Base-by-base conservation (phyloP, 805 yeast species). In the Maudiozyma turicensis region DNA sequence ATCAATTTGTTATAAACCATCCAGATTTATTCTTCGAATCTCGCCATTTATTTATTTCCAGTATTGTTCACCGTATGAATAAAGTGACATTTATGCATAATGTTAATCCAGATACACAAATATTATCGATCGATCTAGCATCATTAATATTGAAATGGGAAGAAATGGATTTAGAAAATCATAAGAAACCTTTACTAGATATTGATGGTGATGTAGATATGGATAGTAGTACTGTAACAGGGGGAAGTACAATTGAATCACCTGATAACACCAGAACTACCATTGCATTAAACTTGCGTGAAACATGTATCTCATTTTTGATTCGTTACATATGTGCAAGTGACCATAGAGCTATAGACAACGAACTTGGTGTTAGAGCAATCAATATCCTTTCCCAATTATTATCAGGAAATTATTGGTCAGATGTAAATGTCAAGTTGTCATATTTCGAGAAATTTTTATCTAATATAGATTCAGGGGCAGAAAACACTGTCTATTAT, bases 131-230 rank as follows among this genome's bases (percentile, higher is more conserved):
- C 51, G 98, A 91, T 54, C 68, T 93, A 49, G 95, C 96, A 0
- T 95, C 88, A 50, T 66, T 91, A 51, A 80, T 93, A 48, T 70
- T 89, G 51, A 77, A 77, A 44, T 93, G 99, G 99, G 98, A 90
- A 64, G 73, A 72, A 6, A 75, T 70, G 53, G 74, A 82, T 0
- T 59, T 52, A 31, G 49, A 53, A 34, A 49, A 39, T 8, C 40
- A 44, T 10, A 32, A 47, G 6, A 54, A 54, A 32, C 47, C 44
- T 13, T 29, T 32, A 3, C 51, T 51, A 8, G 57, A 52, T 13
- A 52, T 57, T n/a, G 67, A 65, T 10, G 57, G 56, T 1, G 64
- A 67, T 38, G 54, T 51, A 9, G 62, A 57, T 30, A 60, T 63
- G 57, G 60, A 57, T 29, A 52, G 41, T 10, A 49, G 40, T 6